Base-by-base conservation (phyloP, 2,329 filamentous ascomycete species). In the Canariomyces notabilis region DNA sequence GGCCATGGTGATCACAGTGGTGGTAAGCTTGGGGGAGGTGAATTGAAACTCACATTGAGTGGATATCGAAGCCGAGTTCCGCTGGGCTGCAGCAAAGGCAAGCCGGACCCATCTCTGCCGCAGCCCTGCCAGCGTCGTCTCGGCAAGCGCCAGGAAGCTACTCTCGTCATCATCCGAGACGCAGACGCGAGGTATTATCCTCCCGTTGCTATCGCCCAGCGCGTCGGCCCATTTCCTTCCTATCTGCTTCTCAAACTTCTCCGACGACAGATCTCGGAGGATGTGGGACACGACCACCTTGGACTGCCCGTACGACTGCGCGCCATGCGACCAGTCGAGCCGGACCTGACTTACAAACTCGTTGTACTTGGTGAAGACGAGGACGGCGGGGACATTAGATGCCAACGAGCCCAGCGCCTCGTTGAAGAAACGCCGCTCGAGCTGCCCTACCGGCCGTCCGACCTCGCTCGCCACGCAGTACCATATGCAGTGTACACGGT, bases 311-410 rank as follows among this genome's bases (percentile, higher is more conserved):
- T 42, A 38, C 21, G 54, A 34, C 16, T 53, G 31, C 6, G 52
- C 53, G 8, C 49, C 44, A 6, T 33, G 41, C 5, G 50, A 53
- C 57, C 57, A 59, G 18, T 53, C 54, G 31, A 55, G 41, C 41
- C 41, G 35, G n/a, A 57, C 55, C 14, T 44, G 45, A 29, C 31
- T 41, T 5, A 57, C 51, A 16, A 57, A 56, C 32, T 59, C 57
- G 5, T 59, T 54, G 19, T 59, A 59, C 37, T 59, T 59, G 9
- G 55, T 59, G 19, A 57, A 59, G 11, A 57, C 42, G 15, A 59
- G 37, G 11, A 57, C 18, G 1, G 52, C 37, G 5, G 57, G 57
- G 4, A 56, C 41, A 11, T 51, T 39, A 0, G 48, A 44, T 5
- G 55, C 48, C 2, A 52, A 38, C 14, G 43, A 31, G 9, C 23